A percentile compares a stretch with the other conserved stretches of the same genome.
Conservation (phyloP, 768 basidiomycete species). For the Coprinopsis sp. region DNA sequence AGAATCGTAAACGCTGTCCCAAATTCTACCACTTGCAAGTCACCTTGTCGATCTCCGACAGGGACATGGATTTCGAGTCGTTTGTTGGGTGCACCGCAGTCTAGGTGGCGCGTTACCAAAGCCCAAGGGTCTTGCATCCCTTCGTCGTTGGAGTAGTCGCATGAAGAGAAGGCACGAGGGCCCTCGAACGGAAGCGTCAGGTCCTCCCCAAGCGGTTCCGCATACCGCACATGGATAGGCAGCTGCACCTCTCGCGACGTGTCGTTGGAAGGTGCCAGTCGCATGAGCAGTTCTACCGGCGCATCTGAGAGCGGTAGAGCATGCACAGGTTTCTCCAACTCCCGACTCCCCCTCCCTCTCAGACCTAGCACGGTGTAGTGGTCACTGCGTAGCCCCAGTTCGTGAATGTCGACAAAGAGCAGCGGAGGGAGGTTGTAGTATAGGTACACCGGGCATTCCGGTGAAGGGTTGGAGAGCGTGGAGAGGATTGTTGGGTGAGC, state of each 20-base stretch:
- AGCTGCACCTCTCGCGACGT: constrained; percentile 29
- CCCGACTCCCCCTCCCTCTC: constrained; percentile 36
- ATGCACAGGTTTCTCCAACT: constrained; percentile 42
- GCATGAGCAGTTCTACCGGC: constrained; percentile 8
- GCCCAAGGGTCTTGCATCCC: too few species aligned
- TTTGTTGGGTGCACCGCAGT: background rate
- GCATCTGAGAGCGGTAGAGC: constrained; percentile 25
- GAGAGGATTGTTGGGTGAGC: constrained; percentile 36
- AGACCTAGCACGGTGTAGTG: constrained; percentile 31
- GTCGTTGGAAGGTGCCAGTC: background rate
- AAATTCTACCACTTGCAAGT: constrained; percentile 39
- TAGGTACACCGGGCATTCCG: constrained; percentile 35
- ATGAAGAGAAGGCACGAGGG: background rate
- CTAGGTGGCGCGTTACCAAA: too few species aligned
- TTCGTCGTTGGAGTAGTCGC: background rate
- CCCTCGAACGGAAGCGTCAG: constrained; percentile 11
- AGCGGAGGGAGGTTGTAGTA: constrained; percentile 37
- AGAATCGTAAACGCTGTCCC: constrained; percentile 36
- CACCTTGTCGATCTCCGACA: constrained; percentile 26
- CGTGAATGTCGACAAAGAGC: constrained; percentile 46
- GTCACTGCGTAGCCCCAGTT: constrained; percentile 33
- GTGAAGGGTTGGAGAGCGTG: constrained; percentile 7
- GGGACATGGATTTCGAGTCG: constrained; percentile 28
- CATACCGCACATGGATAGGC: constrained; percentile 47
- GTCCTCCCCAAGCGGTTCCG: constrained; percentile 18